A percentile compares a stretch with the other conserved stretches of the same genome.
These are phyloP conservation scores for Capsella rubella DNA, from an alignment of 441 rosid species.

Conservation along the genomic window DNA sequence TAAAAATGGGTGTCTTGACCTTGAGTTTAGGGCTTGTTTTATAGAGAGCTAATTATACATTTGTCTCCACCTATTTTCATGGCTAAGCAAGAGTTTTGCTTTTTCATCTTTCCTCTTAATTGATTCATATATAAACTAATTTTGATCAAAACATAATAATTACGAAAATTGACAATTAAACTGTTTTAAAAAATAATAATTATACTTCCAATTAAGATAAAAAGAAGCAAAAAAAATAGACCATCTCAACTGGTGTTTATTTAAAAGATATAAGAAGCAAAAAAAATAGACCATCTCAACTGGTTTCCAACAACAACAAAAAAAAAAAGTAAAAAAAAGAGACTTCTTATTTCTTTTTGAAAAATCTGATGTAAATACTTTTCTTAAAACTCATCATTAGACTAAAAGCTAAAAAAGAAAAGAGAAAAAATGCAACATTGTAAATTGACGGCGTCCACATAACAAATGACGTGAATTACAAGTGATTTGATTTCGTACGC, in stretches of 20 bases:
- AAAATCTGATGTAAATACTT: not conserved
- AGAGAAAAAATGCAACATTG: not conserved
- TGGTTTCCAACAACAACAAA: not conserved
- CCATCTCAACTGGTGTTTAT: not conserved
- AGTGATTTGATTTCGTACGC: constrained; percentile 11
- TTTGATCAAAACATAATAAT: not conserved
- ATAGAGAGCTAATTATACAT: constrained; percentile 54
- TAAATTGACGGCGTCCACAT: constrained; percentile 15
- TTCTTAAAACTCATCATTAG: not conserved
- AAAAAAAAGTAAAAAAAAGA: too few species aligned
- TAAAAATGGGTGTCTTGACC: constrained; percentile 46
- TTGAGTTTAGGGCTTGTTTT: constrained; percentile 43
- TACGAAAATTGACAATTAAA: constrained; percentile 4
- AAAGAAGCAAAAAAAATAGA: not conserved
- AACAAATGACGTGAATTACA: constrained; percentile 2
- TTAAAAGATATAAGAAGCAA: not conserved
- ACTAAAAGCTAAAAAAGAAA: not conserved
- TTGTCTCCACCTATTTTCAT: constrained; percentile 53
- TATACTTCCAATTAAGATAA: not conserved
- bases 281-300: not conserved
- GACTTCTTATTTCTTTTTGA: too few species aligned
- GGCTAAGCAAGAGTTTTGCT: constrained; percentile 51
- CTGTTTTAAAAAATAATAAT: not conserved
- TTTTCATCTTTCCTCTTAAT: constrained; percentile 41
- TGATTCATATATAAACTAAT: constrained; percentile 39